Conservation (phyloP, 2,329 filamentous ascomycete genomes). For the Penicillium frequentans region DNA sequence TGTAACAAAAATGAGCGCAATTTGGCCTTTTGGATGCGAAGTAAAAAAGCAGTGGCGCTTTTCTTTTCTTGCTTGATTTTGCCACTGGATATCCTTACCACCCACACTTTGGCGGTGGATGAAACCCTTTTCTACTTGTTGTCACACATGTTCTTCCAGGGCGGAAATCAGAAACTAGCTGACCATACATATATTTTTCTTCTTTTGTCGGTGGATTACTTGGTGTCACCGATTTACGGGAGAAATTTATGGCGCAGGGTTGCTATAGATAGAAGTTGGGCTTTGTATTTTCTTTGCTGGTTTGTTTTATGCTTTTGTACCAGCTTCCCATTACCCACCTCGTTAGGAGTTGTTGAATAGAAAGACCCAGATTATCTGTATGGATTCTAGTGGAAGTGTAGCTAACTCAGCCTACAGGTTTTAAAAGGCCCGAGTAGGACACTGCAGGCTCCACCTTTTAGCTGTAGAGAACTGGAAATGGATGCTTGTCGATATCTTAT, state of each 20-base stretch:
- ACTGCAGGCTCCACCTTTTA: background rate
- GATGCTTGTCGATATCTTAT: background rate
- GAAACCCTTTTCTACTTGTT: constrained; percentile 4
- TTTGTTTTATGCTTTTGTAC: constrained; percentile 1
- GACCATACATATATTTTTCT: constrained; percentile 11
- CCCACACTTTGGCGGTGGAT: background rate
- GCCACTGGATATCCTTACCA: background rate
- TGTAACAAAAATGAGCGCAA: background rate
- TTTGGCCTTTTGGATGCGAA: background rate
- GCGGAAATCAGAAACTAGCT: constrained; percentile 7
- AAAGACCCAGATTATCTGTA: background rate
- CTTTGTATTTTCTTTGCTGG: constrained; percentile 13
- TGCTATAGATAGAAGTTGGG: constrained; percentile 18
- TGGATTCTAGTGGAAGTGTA: background rate
- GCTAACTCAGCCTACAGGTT: background rate
- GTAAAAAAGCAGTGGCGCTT: background rate
- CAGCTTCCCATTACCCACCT: constrained; percentile 9
- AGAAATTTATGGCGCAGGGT: constrained; percentile 5
- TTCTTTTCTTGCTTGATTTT: background rate
- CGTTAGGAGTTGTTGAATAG: constrained; percentile 13
- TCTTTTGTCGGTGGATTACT: background rate
- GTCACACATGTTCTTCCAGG: constrained; percentile 4
- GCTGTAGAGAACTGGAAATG: background rate
- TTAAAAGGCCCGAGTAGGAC: background rate
- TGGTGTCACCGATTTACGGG: background rate